Base-by-base conservation (phyloP, 257 asterid species). In the Solanum lycopersicoides region DNA sequence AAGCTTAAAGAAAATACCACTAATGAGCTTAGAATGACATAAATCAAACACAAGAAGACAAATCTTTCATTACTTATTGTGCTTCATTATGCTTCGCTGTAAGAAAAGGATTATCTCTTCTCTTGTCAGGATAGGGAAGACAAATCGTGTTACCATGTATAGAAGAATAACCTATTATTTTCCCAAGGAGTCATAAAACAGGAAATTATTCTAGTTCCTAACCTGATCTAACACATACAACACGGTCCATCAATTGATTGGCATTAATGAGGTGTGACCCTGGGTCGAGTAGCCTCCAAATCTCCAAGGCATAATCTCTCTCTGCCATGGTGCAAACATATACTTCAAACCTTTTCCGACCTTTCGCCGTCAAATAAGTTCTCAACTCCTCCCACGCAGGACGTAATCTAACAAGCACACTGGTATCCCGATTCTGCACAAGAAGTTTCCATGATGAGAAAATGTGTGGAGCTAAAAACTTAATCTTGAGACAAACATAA, bases 231-330 rank as follows among this genome's bases (percentile, higher is more conserved):
- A 97, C 99, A 60, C 99, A 97, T 80, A 94, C 98, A 89, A 97
- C 94, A 88, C 99, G 99, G 87, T 96, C 95, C 90, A 89, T 88
- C 56, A 95, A 92, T 85, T 95, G 96, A 90, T 94, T 92, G 69
- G 93, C 88, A 86, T 89, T 92, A 87, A 97, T 97, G 87, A 97
- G 90, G 84, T 86, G 93, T 14, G 97, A 90, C 86, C 94, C 99
- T 15, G 99, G 99, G 90, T 97, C 99, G 82, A 97, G 98, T 88
- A 97, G 89, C 92, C 99, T 94, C 99, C 99, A 97, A 94, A 97
- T 97, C 91, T 97, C 99, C 92, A 97, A 92, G 82, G 99, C 99
- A 89, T 96, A 97, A 89, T 97, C 98, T 91, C 99, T 94, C 92
- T 97, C 99, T 32, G 99, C 99, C 99, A 96, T 94, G 83, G 99